Evolutionary conservation across 2,329 filamentous ascomycete genomes (phyloP).

Genomic region (Elsinoe batatas): DNA sequence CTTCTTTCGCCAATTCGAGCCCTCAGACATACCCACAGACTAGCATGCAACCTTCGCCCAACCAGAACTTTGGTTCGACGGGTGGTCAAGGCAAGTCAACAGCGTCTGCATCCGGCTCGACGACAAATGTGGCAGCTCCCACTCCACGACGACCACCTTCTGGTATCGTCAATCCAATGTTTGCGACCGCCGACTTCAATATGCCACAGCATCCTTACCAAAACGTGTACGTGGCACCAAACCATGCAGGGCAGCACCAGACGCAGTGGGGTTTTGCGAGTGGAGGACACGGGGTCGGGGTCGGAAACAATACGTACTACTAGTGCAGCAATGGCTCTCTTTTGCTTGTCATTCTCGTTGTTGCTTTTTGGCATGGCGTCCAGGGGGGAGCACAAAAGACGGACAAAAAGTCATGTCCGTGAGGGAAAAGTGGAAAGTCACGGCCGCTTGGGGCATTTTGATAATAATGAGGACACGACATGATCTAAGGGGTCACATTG

Average conservation of each 20-base stretch:
- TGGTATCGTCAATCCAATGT: constrained; percentile 59
- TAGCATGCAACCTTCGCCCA: background rate
- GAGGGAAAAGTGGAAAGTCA: background rate
- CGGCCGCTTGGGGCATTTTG: too few relatives aligned
- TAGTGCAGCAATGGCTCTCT: background rate
- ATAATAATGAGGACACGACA: constrained; percentile 6
- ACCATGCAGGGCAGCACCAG: constrained; percentile 20
- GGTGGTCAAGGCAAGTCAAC: constrained; percentile 14
- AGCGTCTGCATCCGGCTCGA: constrained; percentile 15
- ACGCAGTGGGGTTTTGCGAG: background rate
- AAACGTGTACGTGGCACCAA: constrained; percentile 67
- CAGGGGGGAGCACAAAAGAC: background rate
- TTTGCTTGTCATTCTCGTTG: background rate
- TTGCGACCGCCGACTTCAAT: constrained; percentile 63
- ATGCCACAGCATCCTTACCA: constrained; percentile 73
- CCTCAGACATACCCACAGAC: constrained; percentile 16
- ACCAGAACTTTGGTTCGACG: constrained; percentile 1
- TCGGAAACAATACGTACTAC: background rate
- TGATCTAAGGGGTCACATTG: background rate
- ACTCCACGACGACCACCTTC: constrained; percentile 29
- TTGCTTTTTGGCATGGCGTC: background rate
- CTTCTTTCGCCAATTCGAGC: constrained; percentile 19
- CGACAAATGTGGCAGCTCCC: constrained; percentile 16
- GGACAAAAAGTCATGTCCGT: background rate
- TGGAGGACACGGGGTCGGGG: constrained; percentile 2